phyloP scores from a whole-genome alignment of 225 moss, liverwort and hornwort species.

The Ulota crispa region DNA sequence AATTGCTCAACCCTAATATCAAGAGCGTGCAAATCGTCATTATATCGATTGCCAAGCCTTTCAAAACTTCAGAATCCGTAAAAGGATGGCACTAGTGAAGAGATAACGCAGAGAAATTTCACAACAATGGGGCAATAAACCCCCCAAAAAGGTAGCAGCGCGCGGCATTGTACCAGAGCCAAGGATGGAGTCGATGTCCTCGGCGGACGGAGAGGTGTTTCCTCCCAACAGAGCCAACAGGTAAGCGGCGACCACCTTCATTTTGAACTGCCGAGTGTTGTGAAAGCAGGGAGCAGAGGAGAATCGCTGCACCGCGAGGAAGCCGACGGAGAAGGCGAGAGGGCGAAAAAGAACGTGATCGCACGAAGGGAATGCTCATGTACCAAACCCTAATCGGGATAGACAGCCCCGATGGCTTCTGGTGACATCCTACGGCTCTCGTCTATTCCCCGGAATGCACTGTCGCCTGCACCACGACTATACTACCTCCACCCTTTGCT shows the following conservation, averaged over 20 bases:
- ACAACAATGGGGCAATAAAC: background rate
- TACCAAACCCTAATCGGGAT: background rate
- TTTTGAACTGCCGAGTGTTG: conserved; percentile 23
- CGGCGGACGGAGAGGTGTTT: conserved; percentile 60
- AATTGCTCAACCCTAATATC: conserved; percentile 3
- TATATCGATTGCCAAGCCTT: background rate
- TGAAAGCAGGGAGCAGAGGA: background rate
- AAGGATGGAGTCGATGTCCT: conserved; percentile 71
- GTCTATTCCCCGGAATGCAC: background rate
- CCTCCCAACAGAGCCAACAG: conserved; percentile 81
- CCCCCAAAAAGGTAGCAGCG: background rate
- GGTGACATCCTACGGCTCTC: conserved; percentile 4
- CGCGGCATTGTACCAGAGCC: conserved; percentile 36
- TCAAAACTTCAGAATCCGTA: background rate
- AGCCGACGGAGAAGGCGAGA: background rate
- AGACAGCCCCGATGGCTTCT: conserved; percentile 17
- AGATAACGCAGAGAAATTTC: background rate
- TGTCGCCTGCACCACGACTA: fast-evolving
- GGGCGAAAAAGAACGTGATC: background rate
- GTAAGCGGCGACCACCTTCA: conserved; percentile 94
- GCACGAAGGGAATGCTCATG: background rate
- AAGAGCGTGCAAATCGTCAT: background rate
- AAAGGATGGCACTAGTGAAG: background rate
- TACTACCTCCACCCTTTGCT: too few species aligned
- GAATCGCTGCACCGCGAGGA: background rate